Percentiles rank a stretch among this genome's conserved stretches.
phyloP scores from a whole-genome alignment of 495 filamentous ascomycete genomes.

The Penicillium egyptiacum region DNA sequence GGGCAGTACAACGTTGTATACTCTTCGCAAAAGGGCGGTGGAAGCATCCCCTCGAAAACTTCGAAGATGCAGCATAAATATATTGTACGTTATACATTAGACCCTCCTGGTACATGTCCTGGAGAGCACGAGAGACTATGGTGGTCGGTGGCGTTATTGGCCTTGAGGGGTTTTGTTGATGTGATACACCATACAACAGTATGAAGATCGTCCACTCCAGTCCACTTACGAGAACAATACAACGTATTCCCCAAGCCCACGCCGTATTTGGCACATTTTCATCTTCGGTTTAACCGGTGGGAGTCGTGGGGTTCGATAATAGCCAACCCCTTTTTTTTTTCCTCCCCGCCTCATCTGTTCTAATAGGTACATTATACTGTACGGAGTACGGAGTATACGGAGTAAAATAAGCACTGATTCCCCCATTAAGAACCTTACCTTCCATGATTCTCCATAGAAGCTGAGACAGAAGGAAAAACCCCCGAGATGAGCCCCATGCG shows the following conservation, averaged over 20 bases:
- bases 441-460: not conserved
- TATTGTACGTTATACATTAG: not conserved
- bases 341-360: not conserved
- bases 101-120: not conserved
- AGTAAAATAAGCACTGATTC: slow-evolving; percentile 1
- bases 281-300: not conserved
- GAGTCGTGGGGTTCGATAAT: not conserved
- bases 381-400: not conserved
- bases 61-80: not conserved
- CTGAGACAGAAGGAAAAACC: slow-evolving; percentile 25
- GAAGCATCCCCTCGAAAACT: slow-evolving; percentile 5
- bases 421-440: slow-evolving; percentile 1
- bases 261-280: slow-evolving; percentile 17
- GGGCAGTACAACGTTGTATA: not conserved
- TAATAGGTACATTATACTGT: not conserved
- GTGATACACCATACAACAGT: slow-evolving; percentile 4
- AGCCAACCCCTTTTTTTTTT: slow-evolving; percentile 14
- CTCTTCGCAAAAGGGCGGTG: slow-evolving; percentile 18
- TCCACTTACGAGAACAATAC: slow-evolving; percentile 1
- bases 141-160: slow-evolving; percentile 14
- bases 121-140: not conserved
- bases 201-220: slow-evolving; percentile 14
- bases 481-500: slow-evolving; percentile 26
- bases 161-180: slow-evolving; percentile 14
- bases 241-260: slow-evolving; percentile 18